Conservation (phyloP, 495 filamentous ascomycete species). For the Neurospora sp. region DNA sequence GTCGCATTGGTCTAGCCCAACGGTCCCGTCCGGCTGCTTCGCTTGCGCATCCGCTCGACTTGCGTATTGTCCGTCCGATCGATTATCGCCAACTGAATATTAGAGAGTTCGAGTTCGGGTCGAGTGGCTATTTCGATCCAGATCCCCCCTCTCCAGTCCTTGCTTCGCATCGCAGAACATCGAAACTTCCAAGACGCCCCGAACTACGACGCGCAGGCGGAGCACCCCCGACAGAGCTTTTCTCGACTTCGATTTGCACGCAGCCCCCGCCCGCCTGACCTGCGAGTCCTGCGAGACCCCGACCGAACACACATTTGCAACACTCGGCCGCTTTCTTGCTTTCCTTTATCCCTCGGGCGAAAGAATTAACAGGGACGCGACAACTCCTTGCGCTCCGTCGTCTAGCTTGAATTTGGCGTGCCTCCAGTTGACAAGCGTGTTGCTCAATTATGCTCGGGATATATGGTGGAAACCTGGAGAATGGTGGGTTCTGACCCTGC, state of each 20-base stretch:
- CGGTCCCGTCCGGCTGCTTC: neutral
- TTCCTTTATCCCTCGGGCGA: neutral
- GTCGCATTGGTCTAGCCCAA: neutral
- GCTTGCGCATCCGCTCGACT: neutral
- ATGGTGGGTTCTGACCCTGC: slow-evolving; percentile 28
- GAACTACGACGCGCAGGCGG: neutral
- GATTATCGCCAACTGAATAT: neutral
- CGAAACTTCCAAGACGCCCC: neutral
- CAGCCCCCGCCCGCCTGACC: neutral
- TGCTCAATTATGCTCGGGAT: slow-evolving; percentile 39
- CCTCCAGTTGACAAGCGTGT: slow-evolving; percentile 7
- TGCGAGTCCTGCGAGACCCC: neutral
- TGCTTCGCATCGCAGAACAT: neutral
- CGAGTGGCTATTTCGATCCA: neutral
- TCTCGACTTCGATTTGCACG: neutral
- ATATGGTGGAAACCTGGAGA: slow-evolving; percentile 36
- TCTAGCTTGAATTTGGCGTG: slow-evolving; percentile 2
- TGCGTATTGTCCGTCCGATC: neutral
- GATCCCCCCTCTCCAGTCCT: neutral
- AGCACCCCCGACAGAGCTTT: neutral
- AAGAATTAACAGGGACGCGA: neutral
- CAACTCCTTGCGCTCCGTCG: neutral
- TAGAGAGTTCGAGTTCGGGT: neutral
- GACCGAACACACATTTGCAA: neutral
- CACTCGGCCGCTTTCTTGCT: neutral